Evolutionary conservation across 495 filamentous ascomycete species (phyloP), one percentile per base, ranked within the genome.

Genomic region (Letharia columbiana): DNA sequence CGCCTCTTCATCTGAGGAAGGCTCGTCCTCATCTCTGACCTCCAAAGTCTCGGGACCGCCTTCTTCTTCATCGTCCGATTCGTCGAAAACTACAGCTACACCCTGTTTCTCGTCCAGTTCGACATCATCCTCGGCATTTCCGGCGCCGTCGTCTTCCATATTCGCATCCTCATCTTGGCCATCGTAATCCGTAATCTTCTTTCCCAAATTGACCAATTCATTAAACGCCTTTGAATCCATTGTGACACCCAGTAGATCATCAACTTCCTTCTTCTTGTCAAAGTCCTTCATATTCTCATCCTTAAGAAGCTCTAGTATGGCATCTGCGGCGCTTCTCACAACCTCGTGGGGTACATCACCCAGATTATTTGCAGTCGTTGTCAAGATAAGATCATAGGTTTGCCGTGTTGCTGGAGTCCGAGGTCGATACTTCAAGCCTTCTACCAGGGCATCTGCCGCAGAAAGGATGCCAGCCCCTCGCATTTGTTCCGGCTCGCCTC

Each of bases 181-280:
- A 75, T 96, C 90, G 79, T 97, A 99, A 75, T 99, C 94, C 40
- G 95, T 98, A 70, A 99, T 96, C 77, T 99, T 99, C 81, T 98
- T 99, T 42, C 93, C 91, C 9, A 99, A 81, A 74, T 96, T 99
- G 60, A 98, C 88, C 59, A 98, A 78, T 77, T 98, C 94, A 71
- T 97, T 98, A 77, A 96, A 99, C 72, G 96, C 88, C 74, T 98
- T 96, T 1, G 90, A 85, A 42, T 83, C 86, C 81, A 96, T 87
- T 1, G 86, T 87, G 12, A 81, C 83, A 37, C 93, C 95, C 50
- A 99, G 73, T 63, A 98, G 82, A 67, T 98, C 94, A 69, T 98
- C 94, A 47, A 99, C 86, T 71, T 96, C 92, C 78, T 93, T 96
- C 78, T 97, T 98, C 79, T 96, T 98, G 74, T 98, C 95, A 63